Base-by-base conservation (phyloP, 2,329 filamentous ascomycete genomes). In the Chrysoporthe cubensis region DNA sequence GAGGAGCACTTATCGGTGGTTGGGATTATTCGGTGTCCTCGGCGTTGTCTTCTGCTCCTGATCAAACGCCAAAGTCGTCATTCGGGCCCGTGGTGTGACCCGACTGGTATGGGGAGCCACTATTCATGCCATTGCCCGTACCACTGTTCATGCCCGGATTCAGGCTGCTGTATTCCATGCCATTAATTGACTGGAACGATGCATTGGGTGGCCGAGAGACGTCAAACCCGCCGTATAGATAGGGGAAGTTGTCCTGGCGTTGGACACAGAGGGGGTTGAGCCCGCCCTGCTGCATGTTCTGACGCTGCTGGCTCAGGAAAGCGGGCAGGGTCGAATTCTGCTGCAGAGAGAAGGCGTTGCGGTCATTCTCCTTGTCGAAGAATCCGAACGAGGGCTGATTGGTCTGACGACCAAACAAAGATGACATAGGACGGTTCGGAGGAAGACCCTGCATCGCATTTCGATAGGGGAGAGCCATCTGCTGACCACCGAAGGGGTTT, bases 181-280 rank as follows among this genome's bases (percentile, higher is more conserved):
- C 21, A 16, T 50, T 56, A 40, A 68, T 42, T 34, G 62, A 4
- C 26, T 62, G 66, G 16, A 68, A 70, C 2, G 48, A 37, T 14
- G 68, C 21, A 40, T 50, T 64, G 1, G 66, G 40, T 16, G 62
- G 44, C 58, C 65, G 67, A 18, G 66, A 43, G 16, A 16, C 32
- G n/a, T 68, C 65, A 16, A 69, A 69, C 1, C 62, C 50, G 37
- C 66, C 43, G 42, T 63, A 70, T 2, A 66, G 40, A 14, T 64
- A 59, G 26, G 66, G 44, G 26, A 75, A 70, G 43, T 71, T 75
- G 57, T 78, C 75, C 65, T 71, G 72, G 57, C 73, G 70, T 67
- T 76, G 77, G 37, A 75, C 71, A 62, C 72, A 78, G 18, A 79
- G 77, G 8, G 78, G 78, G 58, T 79, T 79, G 61, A 75, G 76